These are phyloP conservation scores for Zalaria obscura DNA, from an alignment of 2,329 filamentous ascomycete genomes.

Conservation along the genomic window DNA sequence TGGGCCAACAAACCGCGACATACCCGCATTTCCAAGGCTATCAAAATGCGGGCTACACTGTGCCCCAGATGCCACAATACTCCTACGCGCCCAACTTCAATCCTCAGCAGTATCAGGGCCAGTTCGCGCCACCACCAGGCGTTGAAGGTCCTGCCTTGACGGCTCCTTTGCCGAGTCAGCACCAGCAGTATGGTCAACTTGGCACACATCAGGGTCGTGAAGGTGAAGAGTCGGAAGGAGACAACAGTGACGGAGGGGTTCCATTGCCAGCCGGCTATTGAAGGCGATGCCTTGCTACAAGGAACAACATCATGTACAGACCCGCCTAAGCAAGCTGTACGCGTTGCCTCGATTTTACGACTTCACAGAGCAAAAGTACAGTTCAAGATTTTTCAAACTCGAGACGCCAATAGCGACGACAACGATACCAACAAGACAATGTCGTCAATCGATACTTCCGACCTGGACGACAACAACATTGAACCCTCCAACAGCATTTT, in stretches of 20 bases:
- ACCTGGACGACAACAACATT: too few relatives aligned
- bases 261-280: slow-evolving; percentile 9
- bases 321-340: too few relatives aligned
- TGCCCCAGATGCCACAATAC: slow-evolving; percentile 13
- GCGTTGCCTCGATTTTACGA: neutral
- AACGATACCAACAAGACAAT: too few relatives aligned
- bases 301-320: neutral
- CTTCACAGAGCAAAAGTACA: neutral
- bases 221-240: slow-evolving; percentile 5
- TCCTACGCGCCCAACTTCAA: slow-evolving; percentile 1
- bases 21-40: slow-evolving; percentile 13
- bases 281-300: neutral
- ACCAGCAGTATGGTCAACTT: neutral
- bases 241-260: slow-evolving; percentile 9
- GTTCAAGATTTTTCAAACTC: too few relatives aligned
- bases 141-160: neutral
- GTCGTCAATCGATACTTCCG: too few relatives aligned
- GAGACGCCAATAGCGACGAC: too few relatives aligned
- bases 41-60: slow-evolving; percentile 7
- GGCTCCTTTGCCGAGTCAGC: neutral
- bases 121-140: slow-evolving; percentile 1
- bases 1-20: slow-evolving; percentile 9
- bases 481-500: too few relatives aligned
- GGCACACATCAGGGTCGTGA: neutral
- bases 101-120: slow-evolving; percentile 1